Base-by-base conservation (phyloP, 306 rosid genomes). In the Cucurbita pepo region DNA sequence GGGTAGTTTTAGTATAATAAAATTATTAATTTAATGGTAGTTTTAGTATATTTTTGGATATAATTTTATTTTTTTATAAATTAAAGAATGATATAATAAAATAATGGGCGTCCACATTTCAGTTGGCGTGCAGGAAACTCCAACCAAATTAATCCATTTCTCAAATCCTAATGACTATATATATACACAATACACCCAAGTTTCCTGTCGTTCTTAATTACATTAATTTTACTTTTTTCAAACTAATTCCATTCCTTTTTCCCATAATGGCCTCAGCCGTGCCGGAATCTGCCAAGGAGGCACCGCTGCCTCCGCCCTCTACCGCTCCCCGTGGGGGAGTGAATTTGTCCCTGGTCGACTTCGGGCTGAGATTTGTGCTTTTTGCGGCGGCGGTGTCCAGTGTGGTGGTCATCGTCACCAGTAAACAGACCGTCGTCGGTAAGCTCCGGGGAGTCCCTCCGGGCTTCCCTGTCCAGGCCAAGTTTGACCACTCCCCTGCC, bases 401-500 rank as follows among this genome's bases (percentile, higher is more conserved):
- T 54, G 67, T 94, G 48, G 71, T 90, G 77, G 88, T 87, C 8
- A 47, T 80, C 0, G 92, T 94, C 81, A 94, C 96, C 40, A 76
- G 95, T 74, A 63, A 94, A 25, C 87, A 94, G 78, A 89, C 92
- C 0, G 71, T 83, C 45, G 1, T 36, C 4, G 6, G 66, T 34
- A 34, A 45, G 16, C 13, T 5, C 71, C 53, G 73, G 0, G 15
- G 13, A 66, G 54, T 47, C 21, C 77, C 69, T 2, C 56, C 77
- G 12, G 77, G 77, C 16, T 0, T 14, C 15, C 73, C 76, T 0
- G 0, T 47, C 8, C 36, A 21, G 51, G 90, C 89, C 84, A 89
- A 94, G 78, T 94, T 89, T 65, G 79, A 81, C 21, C 13, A 94
- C 78, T 87, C 96, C n/a, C 95, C 97, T 2, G 92, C 98, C 37